Conservation (phyloP, 1,139 yeast genomes). For the Hansenula anomala region DNA sequence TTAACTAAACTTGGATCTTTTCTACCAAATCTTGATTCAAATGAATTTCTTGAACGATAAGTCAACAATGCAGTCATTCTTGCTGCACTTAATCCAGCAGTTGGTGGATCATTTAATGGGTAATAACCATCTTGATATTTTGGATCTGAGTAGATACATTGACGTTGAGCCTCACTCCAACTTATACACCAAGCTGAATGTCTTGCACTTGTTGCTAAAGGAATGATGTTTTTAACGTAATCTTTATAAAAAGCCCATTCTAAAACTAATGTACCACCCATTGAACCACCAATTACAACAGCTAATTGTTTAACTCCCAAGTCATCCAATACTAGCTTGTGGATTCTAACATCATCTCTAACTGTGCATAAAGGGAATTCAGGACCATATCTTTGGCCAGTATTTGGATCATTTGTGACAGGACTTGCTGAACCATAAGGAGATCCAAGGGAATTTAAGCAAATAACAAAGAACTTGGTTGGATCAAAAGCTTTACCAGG, state of each 20-base stretch:
- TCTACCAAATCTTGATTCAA: constrained; percentile 87
- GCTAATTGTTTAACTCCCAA: constrained; percentile 75
- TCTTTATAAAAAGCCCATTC: constrained; percentile 71
- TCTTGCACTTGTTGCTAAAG: constrained; percentile 90
- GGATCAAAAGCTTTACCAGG: constrained; percentile 88
- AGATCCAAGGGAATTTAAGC: constrained; percentile 88
- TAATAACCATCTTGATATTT: constrained; percentile 87
- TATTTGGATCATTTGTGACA: constrained; percentile 65
- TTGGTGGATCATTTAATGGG: constrained; percentile 70
- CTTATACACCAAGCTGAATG: constrained; percentile 98
- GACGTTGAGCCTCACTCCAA: constrained; percentile 98
- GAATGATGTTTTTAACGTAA: constrained; percentile 70
- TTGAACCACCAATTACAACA: constrained; percentile 90
- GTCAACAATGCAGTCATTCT: constrained; percentile 95
- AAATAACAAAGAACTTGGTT: constrained; percentile 73
- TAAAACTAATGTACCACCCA: constrained; percentile 98
- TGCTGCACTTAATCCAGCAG: constrained; percentile 88
- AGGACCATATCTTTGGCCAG: constrained; percentile 82
- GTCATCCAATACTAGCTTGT: constrained; percentile 63
- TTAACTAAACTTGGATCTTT: constrained; percentile 46
- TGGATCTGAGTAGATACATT: constrained; percentile 92
- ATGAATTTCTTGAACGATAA: constrained; percentile 86
- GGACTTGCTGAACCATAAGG: constrained; percentile 98
- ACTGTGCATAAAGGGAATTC: constrained; percentile 91
- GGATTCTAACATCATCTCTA: constrained; percentile 86